A percentile compares a stretch with the other conserved stretches of the same genome.
These are phyloP conservation scores for Leccinellum luteum DNA, from an alignment of 768 basidiomycete species.

Conservation along the genomic window DNA sequence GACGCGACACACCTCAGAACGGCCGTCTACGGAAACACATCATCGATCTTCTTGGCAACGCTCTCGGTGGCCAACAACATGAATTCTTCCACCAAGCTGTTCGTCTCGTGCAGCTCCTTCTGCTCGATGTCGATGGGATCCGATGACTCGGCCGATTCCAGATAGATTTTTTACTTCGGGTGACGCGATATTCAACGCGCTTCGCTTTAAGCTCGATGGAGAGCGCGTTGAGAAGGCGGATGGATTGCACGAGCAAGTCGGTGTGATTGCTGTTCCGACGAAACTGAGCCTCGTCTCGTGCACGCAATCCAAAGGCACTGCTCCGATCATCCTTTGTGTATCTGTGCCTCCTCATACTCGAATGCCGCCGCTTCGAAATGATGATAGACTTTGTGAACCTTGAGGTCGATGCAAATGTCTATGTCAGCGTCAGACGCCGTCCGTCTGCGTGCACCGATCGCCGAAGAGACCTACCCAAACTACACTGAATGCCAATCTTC, in stretches of 20 bases:
- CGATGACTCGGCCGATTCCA: conserved; percentile 89
- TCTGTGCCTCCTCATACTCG: conserved; percentile 94
- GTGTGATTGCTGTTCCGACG: conserved; percentile 51
- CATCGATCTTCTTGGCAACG: no score
- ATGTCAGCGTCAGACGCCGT: not conserved
- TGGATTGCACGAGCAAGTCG: conserved; percentile 80
- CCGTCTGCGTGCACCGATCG: not conserved
- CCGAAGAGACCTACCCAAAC: conserved; percentile 71
- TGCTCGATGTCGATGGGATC: conserved; percentile 36
- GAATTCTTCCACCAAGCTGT: no score
- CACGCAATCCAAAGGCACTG: not conserved
- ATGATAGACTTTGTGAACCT: conserved; percentile 97
- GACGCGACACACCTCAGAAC: no score
- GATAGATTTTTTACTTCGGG: conserved; percentile 97
- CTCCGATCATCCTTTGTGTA: conserved; percentile 89
- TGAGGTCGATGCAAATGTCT: conserved; percentile 91
- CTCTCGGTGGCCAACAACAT: no score
- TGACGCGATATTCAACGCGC: conserved; percentile 92
- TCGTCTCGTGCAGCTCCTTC: no score
- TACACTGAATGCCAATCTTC: conserved; percentile 90
- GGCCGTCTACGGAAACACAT: no score
- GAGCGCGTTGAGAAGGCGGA: conserved; percentile 84
- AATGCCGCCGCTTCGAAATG: conserved; percentile 93
- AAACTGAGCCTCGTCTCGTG: not conserved
- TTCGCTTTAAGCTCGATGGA: conserved; percentile 80